phyloP scores from a whole-genome alignment of 2,329 filamentous ascomycete species.

The Xylariaceae sp. region DNA sequence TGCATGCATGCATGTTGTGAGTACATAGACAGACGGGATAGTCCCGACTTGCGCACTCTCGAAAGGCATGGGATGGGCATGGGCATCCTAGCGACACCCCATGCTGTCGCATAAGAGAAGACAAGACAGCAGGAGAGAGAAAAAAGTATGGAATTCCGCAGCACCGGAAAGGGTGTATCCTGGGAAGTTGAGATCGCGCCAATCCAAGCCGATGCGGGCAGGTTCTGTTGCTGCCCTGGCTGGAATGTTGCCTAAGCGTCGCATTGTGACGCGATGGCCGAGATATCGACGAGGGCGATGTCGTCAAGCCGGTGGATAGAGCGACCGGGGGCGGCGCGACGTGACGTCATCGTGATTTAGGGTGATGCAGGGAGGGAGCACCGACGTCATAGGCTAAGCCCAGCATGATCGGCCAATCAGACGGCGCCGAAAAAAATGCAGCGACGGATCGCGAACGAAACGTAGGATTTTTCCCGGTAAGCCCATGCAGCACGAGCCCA shows the following conservation, averaged over 20 bases:
- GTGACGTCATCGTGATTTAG: slow-evolving; percentile 19
- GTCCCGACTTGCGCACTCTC: not conserved
- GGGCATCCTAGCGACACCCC: slow-evolving; percentile 11
- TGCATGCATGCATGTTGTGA: not conserved
- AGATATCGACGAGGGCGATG: slow-evolving; percentile 11
- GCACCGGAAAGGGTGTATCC: not conserved
- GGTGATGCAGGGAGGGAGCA: slow-evolving; percentile 14
- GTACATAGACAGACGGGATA: not conserved
- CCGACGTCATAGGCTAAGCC: slow-evolving; percentile 17
- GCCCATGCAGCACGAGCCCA: not conserved
- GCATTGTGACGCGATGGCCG: slow-evolving; percentile 9
- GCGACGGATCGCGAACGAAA: not conserved
- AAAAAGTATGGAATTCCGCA: not conserved
- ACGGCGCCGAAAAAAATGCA: not conserved
- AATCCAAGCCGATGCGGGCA: not conserved
- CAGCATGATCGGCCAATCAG: slow-evolving; percentile 8
- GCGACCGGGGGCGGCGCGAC: slow-evolving; percentile 4
- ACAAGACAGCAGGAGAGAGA: not conserved
- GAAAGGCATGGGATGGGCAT: not conserved
- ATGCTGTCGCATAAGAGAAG: not conserved
- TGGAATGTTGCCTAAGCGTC: slow-evolving; percentile 6
- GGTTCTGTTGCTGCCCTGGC: not conserved
- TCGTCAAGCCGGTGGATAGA: slow-evolving; percentile 12
- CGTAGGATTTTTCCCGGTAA: not conserved
- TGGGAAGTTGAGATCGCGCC: not conserved